Evolutionary conservation across 371 early-diverging fungal genomes (phyloP), one percentile per base, ranked within the genome.

Genomic region (Mucor circinelloides): DNA sequence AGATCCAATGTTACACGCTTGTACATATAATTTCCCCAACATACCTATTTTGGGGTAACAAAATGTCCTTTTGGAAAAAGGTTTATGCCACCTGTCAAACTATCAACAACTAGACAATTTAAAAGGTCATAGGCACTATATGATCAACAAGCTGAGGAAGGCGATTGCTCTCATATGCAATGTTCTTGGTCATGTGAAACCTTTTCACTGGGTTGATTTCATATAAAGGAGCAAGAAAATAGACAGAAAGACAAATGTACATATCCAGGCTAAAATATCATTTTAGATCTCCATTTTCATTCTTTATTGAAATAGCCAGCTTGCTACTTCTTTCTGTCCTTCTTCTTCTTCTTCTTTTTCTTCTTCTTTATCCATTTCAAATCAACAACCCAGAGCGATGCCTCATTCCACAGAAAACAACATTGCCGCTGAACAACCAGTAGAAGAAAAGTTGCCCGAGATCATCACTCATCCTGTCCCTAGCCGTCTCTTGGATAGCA

Each of bases 391-490:
- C 48, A 40, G 40, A 40, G 48, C 23, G 7, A 65, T 65, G 65
- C 65, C 65, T 58, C 65, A 65, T 28, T 48, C 52, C 30, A 61
- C 44, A 10, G 57, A 60, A 6, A 30, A 64, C 9, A 59, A 36
- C 17, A 40, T 19, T 59, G 44, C 32, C n/a, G 46, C 60, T 44
- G 30, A 23, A 8, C 40, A 40, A 32, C 54, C 34, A 23, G 50
- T 17, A 23, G 10, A 40, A 19, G 34, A 21, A 23, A 58, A 34
- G 27, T 25, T 50, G 52, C 56, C 60, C 27, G 58, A 67, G 23
- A 66, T 74, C 30, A 70, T 74, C 27, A 52, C 52, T 6, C 52
- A 82, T 59, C 84, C 82, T 23, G 85, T 90, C 31, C 89, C 90
- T 17, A 73, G 72, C 25, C 83, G 90, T 15, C 52, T 52, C 4